These are phyloP conservation scores for Pythium aquatile DNA, from an alignment of 352 stramenopile genomes.

Conservation along the genomic window DNA sequence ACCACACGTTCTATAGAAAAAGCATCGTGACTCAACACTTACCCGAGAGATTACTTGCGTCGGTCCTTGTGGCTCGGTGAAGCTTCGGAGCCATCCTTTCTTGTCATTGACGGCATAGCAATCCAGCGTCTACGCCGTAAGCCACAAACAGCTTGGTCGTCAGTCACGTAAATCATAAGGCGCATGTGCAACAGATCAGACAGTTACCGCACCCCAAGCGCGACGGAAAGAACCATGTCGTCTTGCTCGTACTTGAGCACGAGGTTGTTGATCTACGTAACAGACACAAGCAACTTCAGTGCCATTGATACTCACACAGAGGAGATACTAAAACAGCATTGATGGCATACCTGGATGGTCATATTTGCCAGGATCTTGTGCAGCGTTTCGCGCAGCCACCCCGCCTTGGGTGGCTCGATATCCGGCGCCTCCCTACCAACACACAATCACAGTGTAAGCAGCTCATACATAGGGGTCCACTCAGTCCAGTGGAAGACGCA, in stretches of 20 bases:
- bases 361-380: slow-evolving; percentile 83
- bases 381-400: slow-evolving; percentile 76
- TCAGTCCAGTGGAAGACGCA: neutral
- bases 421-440: slow-evolving; percentile 19
- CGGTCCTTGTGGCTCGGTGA: slow-evolving; percentile 56
- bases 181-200: neutral
- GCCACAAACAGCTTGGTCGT: neutral
- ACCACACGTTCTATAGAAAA: neutral
- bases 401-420: slow-evolving; percentile 80
- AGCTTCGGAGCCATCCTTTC: slow-evolving; percentile 57
- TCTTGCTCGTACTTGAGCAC: slow-evolving; percentile 89
- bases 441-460: neutral
- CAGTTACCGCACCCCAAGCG: slow-evolving; percentile 55
- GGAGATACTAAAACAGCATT: neutral
- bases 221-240: slow-evolving; percentile 82
- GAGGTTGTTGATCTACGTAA: slow-evolving; percentile 74
- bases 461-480: neutral
- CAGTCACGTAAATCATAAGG: neutral
- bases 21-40: neutral
- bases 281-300: neutral
- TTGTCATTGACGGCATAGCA: slow-evolving; percentile 70
- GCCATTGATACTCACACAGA: neutral
- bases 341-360: slow-evolving; percentile 53
- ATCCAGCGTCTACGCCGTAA: slow-evolving; percentile 50
- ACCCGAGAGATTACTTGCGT: slow-evolving; percentile 32